phyloP scores from a whole-genome alignment of 495 filamentous ascomycete genomes.

The Aspergillus indologenus region DNA sequence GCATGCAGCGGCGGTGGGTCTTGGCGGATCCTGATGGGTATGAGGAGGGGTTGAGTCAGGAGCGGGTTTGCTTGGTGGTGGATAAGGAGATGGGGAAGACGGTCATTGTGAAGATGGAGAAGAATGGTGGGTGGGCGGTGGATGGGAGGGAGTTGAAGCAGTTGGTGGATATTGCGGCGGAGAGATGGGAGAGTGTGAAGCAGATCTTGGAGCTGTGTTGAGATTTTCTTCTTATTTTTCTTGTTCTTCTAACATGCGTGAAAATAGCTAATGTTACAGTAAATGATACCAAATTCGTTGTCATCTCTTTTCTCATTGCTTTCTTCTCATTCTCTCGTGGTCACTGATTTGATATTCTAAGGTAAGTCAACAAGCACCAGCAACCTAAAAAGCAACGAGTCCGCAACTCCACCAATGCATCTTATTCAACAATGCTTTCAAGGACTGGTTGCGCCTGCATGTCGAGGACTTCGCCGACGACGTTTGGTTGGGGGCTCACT shows the following conservation, averaged over 20 bases:
- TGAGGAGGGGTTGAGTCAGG: conserved; percentile 78
- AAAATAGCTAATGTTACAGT: conserved; percentile 16
- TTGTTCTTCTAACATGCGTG: conserved; percentile 3
- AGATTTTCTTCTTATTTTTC: conserved; percentile 7
- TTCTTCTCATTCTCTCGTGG: too few species aligned
- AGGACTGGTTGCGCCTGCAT: background rate
- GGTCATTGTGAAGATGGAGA: conserved; percentile 68
- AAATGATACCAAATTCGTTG: conserved; percentile 34
- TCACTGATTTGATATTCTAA: too few species aligned
- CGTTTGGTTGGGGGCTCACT: conserved; percentile 40
- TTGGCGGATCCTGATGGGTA: conserved; percentile 85
- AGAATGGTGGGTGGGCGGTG: conserved; percentile 69
- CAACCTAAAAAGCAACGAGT: too few species aligned
- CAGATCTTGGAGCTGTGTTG: conserved; percentile 40
- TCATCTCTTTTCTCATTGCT: conserved; percentile 2
- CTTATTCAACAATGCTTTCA: background rate
- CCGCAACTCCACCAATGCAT: background rate
- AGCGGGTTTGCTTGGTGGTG: conserved; percentile 70
- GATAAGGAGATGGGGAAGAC: conserved; percentile 55
- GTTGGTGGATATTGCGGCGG: conserved; percentile 49
- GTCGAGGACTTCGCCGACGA: conserved; percentile 31
- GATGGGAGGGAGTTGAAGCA: conserved; percentile 53
- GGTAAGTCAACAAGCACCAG: background rate
- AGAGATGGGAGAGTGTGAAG: conserved; percentile 56
- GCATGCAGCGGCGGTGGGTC: conserved; percentile 62